Evolutionary conservation across 129 eudicot species (phyloP).

Genomic region (Silybum marianum): DNA sequence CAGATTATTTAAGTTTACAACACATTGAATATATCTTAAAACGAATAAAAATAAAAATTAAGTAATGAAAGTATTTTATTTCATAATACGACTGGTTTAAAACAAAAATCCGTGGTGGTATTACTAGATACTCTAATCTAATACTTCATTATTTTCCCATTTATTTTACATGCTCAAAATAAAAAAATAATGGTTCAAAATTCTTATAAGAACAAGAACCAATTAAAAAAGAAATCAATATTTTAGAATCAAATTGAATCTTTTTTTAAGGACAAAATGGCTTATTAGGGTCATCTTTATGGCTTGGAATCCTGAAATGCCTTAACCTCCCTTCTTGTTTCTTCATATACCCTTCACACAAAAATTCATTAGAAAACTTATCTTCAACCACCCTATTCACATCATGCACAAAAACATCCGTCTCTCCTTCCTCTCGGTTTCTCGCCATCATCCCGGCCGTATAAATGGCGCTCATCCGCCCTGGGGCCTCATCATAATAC

Average conservation of each 20-base stretch:
- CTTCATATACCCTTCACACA: slow-evolving; percentile 92
- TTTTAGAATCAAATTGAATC: slow-evolving; percentile 12
- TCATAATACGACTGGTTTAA: neutral
- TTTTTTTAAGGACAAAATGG: slow-evolving; percentile 76
- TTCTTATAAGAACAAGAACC: slow-evolving; percentile 21
- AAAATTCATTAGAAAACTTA: slow-evolving; percentile 75
- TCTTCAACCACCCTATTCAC: slow-evolving; percentile 97
- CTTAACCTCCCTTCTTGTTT: slow-evolving; percentile 91
- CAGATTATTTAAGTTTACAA: too few species aligned
- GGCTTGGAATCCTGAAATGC: slow-evolving; percentile 89
- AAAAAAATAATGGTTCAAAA: neutral
- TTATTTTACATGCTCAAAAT: slow-evolving; percentile 35
- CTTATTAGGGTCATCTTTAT: slow-evolving; percentile 56
- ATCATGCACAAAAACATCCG: slow-evolving; percentile 97
- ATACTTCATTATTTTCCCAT: slow-evolving; percentile 16
- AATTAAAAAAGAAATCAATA: neutral
- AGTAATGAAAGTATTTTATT: too few species aligned
- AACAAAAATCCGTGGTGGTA: slow-evolving; percentile 16
- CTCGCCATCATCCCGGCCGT: slow-evolving; percentile 97
- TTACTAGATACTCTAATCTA: slow-evolving; percentile 21
- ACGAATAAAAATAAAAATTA: too few species aligned
- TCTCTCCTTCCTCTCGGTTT: slow-evolving; percentile 65
- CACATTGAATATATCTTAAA: too few species aligned
- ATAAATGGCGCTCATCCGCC: slow-evolving; percentile 91
- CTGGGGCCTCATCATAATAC: slow-evolving; percentile 92